These are phyloP conservation scores for Neopestalotiopsis sp. DNA, from an alignment of 2,329 filamentous ascomycete genomes.

Conservation along the genomic window DNA sequence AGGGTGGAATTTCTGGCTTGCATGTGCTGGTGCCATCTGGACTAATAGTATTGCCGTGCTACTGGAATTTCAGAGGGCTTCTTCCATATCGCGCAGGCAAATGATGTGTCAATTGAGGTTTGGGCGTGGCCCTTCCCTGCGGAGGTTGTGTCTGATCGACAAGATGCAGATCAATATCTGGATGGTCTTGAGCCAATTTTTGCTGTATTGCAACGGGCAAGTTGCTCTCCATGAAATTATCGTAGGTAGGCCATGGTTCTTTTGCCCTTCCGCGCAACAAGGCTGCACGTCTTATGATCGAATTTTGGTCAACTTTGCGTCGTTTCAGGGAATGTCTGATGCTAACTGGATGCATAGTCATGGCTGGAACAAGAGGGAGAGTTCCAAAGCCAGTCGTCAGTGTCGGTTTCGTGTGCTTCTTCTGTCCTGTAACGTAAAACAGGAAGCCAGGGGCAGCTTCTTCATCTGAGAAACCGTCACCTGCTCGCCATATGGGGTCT, in stretches of 20 bases:
- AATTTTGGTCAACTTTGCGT: background rate
- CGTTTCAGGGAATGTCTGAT: background rate
- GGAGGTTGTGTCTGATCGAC: too few species aligned
- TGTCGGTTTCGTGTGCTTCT: constrained; percentile 28
- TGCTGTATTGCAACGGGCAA: constrained; percentile 6
- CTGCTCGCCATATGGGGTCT: constrained; percentile 28
- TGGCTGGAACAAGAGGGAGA: constrained; percentile 20
- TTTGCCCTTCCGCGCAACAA: constrained; percentile 19
- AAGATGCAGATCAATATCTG: background rate
- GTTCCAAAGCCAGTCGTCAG: constrained; percentile 27
- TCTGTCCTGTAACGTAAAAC: constrained; percentile 26
- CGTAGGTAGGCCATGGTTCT: constrained; percentile 34
- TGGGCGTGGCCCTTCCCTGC: background rate
- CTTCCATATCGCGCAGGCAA: too few species aligned
- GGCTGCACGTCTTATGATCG: background rate
- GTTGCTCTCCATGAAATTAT: constrained; percentile 30
- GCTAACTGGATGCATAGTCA: constrained; percentile 20
- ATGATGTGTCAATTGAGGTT: background rate
- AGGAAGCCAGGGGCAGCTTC: constrained; percentile 30
- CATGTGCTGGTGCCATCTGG: too few species aligned
- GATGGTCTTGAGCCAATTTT: constrained; percentile 10
- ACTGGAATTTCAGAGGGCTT: too few species aligned
- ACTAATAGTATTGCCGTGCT: too few species aligned
- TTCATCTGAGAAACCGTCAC: constrained; percentile 37
- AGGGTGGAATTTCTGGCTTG: too few species aligned